Evolutionary conservation across 441 rosid genomes (phyloP).

Genomic region (Erodium trifolium): DNA sequence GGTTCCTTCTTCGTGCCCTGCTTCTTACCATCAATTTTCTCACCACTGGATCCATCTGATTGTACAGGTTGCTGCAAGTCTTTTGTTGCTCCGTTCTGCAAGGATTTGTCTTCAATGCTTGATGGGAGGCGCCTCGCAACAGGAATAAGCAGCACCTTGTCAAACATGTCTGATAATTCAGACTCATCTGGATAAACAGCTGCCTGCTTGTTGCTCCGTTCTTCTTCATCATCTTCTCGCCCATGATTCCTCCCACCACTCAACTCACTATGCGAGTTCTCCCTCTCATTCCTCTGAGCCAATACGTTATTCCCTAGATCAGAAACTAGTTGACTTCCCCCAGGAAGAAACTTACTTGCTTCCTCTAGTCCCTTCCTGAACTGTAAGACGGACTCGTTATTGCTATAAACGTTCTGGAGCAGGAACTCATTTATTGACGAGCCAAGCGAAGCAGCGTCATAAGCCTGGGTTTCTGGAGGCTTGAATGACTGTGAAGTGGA

Average conservation of each 20-base stretch:
- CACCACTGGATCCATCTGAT: slow-evolving; percentile 22
- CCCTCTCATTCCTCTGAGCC: slow-evolving; percentile 29
- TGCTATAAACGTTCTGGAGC: background rate
- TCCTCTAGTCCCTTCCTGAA: background rate
- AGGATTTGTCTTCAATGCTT: slow-evolving; percentile 6
- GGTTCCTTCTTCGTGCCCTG: slow-evolving; percentile 28
- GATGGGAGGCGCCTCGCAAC: slow-evolving; percentile 1
- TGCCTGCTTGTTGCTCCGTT: slow-evolving; percentile 41
- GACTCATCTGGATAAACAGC: slow-evolving; percentile 31
- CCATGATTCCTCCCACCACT: slow-evolving; percentile 35
- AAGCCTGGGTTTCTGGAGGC: too few species aligned
- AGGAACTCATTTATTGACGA: slow-evolving; percentile 2
- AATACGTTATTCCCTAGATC: slow-evolving; percentile 8
- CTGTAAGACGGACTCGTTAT: background rate
- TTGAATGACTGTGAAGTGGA: slow-evolving; percentile 25
- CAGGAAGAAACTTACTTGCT: slow-evolving; percentile 2
- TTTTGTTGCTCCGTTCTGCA: slow-evolving; percentile 17
- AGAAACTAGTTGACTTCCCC: background rate
- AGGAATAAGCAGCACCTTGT: slow-evolving; percentile 31
- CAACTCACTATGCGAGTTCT: slow-evolving; percentile 15
- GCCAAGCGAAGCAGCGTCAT: background rate
- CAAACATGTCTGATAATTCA: slow-evolving; percentile 47
- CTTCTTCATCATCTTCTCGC: slow-evolving; percentile 34
- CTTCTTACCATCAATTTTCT: slow-evolving; percentile 33
- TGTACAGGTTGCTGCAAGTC: slow-evolving; percentile 25